These are phyloP conservation scores for Liriodendron chinense DNA, from an alignment of 164 flowering plant genomes.

Conservation along the genomic window DNA sequence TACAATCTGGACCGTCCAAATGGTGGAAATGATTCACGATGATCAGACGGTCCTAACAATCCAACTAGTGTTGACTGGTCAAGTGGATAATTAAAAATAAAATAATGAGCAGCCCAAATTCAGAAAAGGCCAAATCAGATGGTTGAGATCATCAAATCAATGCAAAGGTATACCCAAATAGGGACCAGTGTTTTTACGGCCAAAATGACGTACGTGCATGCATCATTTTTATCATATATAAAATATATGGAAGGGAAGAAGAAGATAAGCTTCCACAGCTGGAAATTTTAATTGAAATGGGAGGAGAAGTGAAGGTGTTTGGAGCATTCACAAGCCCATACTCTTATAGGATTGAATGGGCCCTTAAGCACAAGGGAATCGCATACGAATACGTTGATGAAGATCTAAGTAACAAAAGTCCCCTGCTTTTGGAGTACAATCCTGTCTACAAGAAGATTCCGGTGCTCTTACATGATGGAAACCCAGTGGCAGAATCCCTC, in stretches of 20 bases:
- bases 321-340: slow-evolving; percentile 13
- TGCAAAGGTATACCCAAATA: too few species aligned
- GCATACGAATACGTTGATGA: slow-evolving; percentile 9
- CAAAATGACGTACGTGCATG: not conserved
- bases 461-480: slow-evolving; percentile 3
- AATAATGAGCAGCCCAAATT: too few species aligned
- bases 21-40: too few species aligned
- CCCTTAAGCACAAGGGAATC: slow-evolving; percentile 9
- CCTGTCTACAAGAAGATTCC: slow-evolving; percentile 10
- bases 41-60: too few species aligned
- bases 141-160: too few species aligned
- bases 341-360: slow-evolving; percentile 4
- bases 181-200: not conserved
- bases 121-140: too few species aligned
- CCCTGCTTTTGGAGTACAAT: slow-evolving; percentile 7
- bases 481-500: slow-evolving; percentile 5
- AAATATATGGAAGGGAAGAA: not conserved
- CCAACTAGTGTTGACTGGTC: too few species aligned
- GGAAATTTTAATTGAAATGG: not conserved
- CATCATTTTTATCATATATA: not conserved
- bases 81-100: too few species aligned
- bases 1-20: too few species aligned
- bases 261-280: not conserved
- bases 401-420: slow-evolving; percentile 5
- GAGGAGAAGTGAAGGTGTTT: slow-evolving; percentile 11